Evolutionary conservation across 1,284 basidiomycete genomes (phyloP).

Genomic region (Sanghuangporus sanghuang): DNA sequence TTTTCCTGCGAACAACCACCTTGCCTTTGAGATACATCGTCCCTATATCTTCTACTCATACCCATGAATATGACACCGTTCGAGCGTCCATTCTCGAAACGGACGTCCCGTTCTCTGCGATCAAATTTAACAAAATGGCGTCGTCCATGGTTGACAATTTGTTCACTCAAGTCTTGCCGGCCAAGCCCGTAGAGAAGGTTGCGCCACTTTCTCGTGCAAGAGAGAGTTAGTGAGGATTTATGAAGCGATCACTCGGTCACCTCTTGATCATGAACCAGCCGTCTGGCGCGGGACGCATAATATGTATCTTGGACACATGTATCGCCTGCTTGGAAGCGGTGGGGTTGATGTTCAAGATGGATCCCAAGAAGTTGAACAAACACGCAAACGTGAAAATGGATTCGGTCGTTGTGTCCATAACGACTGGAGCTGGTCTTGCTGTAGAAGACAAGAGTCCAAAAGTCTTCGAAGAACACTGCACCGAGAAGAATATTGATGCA

Average conservation of each 20-base stretch:
- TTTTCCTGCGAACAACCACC: neutral
- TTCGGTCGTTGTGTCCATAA: neutral
- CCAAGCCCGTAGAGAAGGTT: neutral
- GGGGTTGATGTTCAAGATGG: neutral
- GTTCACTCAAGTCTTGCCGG: neutral
- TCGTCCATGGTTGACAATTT: neutral
- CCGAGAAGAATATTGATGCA: no score
- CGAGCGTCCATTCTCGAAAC: neutral
- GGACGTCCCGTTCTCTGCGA: neutral
- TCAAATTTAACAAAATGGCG: neutral
- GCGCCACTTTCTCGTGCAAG: neutral
- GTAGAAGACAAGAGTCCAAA: neutral
- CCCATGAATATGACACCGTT: neutral
- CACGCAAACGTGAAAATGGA: neutral
- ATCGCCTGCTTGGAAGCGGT: neutral
- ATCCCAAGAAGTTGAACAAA: neutral
- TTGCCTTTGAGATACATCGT: neutral
- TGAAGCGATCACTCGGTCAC: neutral
- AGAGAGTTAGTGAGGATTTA: neutral
- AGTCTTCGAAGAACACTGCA: neutral
- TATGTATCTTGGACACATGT: neutral
- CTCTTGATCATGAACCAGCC: neutral
- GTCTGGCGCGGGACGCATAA: neutral
- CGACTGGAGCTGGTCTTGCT: neutral
- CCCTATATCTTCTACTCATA: neutral